A percentile compares a stretch with the other conserved stretches of the same genome.
Evolutionary conservation across 495 filamentous ascomycete species (phyloP).

Genomic region (Oidiodendron maius): DNA sequence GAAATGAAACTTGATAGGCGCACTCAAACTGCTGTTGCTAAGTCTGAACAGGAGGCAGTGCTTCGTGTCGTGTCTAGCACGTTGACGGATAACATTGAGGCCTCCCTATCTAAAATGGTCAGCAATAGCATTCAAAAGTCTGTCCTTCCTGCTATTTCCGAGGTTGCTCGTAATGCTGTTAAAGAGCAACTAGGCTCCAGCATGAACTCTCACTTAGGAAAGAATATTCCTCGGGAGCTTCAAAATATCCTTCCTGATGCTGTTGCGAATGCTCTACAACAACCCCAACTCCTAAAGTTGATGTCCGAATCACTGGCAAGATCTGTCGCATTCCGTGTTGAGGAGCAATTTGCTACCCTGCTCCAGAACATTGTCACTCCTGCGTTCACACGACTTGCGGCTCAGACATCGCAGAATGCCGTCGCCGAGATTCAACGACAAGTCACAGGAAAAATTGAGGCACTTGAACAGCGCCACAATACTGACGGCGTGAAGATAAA

Average conservation of each 20-base stretch:
- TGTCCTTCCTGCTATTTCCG: slow-evolving; percentile 35
- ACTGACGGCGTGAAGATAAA: slow-evolving; percentile 76
- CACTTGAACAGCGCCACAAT: slow-evolving; percentile 62
- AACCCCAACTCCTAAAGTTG: slow-evolving; percentile 58
- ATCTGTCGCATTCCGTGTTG: slow-evolving; percentile 59
- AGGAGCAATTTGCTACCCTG: slow-evolving; percentile 56
- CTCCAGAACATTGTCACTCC: slow-evolving; percentile 60
- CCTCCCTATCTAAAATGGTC: slow-evolving; percentile 62
- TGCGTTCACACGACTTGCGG: slow-evolving; percentile 51
- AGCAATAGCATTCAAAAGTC: slow-evolving; percentile 39
- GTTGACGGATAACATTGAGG: slow-evolving; percentile 82
- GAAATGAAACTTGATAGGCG: slow-evolving; percentile 31
- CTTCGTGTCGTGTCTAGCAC: slow-evolving; percentile 83
- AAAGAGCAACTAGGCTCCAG: slow-evolving; percentile 38
- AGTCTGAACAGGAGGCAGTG: slow-evolving; percentile 69
- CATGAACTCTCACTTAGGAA: slow-evolving; percentile 22
- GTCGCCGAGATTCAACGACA: slow-evolving; percentile 60
- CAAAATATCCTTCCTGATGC: slow-evolving; percentile 35
- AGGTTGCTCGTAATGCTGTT: slow-evolving; percentile 25
- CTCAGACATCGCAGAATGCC: slow-evolving; percentile 53
- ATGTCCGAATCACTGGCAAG: slow-evolving; percentile 61
- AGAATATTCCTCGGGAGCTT: slow-evolving; percentile 46
- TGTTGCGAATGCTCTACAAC: slow-evolving; percentile 57
- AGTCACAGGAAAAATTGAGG: slow-evolving; percentile 53
- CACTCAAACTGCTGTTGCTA: slow-evolving; percentile 28